Percentiles rank a stretch among this genome's conserved stretches.
Conservation (phyloP, 805 yeast species). For the Jamesozyma rosinii region DNA sequence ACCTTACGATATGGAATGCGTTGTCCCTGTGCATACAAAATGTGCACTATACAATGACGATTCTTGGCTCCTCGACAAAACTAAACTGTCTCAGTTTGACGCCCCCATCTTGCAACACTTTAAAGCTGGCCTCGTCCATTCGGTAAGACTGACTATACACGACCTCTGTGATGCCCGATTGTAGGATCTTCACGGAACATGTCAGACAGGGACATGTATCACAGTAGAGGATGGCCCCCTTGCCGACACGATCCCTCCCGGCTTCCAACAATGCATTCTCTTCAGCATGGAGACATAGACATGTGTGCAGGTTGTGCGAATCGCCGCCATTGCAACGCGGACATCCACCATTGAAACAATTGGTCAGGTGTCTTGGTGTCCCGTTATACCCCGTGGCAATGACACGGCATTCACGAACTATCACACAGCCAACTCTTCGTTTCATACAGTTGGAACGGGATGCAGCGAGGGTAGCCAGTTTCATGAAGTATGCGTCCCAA, state of each 20-base stretch:
- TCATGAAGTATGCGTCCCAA: conserved; percentile 97
- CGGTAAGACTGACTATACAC: conserved; percentile 87
- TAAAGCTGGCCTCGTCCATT: conserved; percentile 75
- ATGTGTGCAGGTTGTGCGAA: conserved; percentile 66
- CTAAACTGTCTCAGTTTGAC: conserved; percentile 57
- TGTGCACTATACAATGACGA: conserved; percentile 12
- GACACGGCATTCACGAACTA: conserved; percentile 76
- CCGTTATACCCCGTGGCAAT: conserved; percentile 97
- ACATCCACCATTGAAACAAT: conserved; percentile 96
- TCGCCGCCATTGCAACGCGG: conserved; percentile 70
- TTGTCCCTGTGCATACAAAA: neutral
- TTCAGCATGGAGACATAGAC: conserved; percentile 93
- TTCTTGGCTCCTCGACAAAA: conserved; percentile 22
- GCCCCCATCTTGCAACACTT: conserved; percentile 66
- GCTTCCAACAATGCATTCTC: conserved; percentile 93
- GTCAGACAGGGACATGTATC: conserved; percentile 97
- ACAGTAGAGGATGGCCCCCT: conserved; percentile 64
- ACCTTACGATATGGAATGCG: too few relatives aligned
- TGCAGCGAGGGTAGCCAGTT: conserved; percentile 86
- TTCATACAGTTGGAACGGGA: conserved; percentile 93
- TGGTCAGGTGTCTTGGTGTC: conserved; percentile 78
- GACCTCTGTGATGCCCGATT: conserved; percentile 82
- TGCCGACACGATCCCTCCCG: conserved; percentile 76
- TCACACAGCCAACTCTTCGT: conserved; percentile 91
- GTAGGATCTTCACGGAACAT: conserved; percentile 90